phyloP scores from a whole-genome alignment of 176 grass and related monocot species.

The Bolboschoenus planiculmis region DNA sequence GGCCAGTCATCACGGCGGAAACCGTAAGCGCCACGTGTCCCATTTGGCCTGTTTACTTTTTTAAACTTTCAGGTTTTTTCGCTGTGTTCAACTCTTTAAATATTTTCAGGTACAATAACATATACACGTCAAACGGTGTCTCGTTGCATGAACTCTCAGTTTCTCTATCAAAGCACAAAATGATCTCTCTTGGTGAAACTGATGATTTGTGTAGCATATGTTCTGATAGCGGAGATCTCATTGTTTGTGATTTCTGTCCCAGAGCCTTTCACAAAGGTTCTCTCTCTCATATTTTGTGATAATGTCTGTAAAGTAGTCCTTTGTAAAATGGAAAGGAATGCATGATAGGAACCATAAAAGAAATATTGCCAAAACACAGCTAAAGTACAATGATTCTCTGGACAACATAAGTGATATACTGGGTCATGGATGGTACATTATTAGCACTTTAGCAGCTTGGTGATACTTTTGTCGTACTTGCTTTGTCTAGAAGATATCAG shows the following conservation, averaged over 20 bases:
- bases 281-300: neutral
- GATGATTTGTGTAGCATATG: conserved; percentile 96
- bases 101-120: conserved; percentile 88
- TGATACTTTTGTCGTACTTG: neutral
- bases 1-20: conserved; percentile 80
- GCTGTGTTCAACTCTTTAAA: conserved; percentile 7
- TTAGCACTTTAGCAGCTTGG: neutral
- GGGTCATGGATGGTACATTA: neutral
- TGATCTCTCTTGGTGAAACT: conserved; percentile 54
- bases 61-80: conserved; percentile 9
- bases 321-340: neutral
- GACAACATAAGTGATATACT: neutral
- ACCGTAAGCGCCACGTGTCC: conserved; percentile 43
- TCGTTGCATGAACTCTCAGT: conserved; percentile 94
- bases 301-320: neutral
- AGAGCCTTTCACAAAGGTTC: conserved; percentile 96
- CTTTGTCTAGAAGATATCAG: neutral
- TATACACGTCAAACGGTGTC: conserved; percentile 97
- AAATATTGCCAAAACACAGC: neutral
- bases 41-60: conserved; percentile 9
- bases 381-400: neutral
- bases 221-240: conserved; percentile 77
- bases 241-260: conserved; percentile 88
- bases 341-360: neutral
- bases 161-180: conserved; percentile 65